Conservation (phyloP, 805 yeast species). For the Lipomyces orientalis region DNA sequence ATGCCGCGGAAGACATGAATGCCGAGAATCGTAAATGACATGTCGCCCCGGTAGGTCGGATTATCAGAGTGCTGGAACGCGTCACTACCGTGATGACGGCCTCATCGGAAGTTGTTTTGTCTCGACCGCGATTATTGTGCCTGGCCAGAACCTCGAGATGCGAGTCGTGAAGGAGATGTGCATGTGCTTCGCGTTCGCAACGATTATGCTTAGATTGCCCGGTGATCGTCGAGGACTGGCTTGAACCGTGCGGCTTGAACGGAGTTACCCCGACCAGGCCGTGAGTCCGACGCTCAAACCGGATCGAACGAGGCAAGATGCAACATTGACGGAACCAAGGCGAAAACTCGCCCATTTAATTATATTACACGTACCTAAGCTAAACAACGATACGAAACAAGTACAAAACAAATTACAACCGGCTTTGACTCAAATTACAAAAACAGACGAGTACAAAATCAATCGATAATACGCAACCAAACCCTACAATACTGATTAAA, state of each 20-base stretch:
- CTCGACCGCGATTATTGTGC: no score
- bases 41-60: background rate
- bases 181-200: no score
- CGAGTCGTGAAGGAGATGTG: background rate
- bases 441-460: background rate
- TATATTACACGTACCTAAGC: background rate
- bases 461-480: background rate
- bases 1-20: conserved; percentile 52
- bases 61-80: no score
- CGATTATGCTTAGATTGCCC: no score
- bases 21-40: conserved; percentile 14
- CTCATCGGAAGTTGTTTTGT: no score
- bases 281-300: no score
- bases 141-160: background rate
- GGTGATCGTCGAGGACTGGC: no score
- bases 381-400: background rate
- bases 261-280: no score
- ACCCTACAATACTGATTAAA: background rate
- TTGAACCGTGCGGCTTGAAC: background rate
- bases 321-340: no score
- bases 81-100: no score
- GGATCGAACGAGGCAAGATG: no score
- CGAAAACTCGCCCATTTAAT: background rate
- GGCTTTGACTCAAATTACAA: background rate
- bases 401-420: background rate